Evolutionary conservation across 1,284 basidiomycete genomes (phyloP).

Genomic region (Marasmius tenuissimus): DNA sequence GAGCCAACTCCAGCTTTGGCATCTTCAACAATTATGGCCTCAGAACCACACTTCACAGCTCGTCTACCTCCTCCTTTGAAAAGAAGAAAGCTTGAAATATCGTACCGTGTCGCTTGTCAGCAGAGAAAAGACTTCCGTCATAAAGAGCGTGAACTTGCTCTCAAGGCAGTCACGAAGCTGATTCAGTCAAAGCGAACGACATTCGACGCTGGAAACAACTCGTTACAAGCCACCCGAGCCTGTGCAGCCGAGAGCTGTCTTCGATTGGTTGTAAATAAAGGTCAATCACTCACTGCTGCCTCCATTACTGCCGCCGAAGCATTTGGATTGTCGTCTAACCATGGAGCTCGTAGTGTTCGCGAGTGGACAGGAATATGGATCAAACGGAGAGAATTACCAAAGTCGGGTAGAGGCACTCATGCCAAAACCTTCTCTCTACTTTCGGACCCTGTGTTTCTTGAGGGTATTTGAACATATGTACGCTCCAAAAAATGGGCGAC

Average conservation of each 20-base stretch:
- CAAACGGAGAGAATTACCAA: constrained; percentile 22
- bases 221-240: constrained; percentile 27
- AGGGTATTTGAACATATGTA: constrained; percentile 23
- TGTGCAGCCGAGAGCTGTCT: constrained; percentile 27
- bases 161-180: constrained; percentile 15
- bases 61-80: constrained; percentile 10
- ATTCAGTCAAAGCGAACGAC: constrained; percentile 16
- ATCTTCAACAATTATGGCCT: not conserved
- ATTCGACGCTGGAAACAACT: constrained; percentile 15
- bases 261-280: constrained; percentile 26
- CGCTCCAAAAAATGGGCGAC: constrained; percentile 32
- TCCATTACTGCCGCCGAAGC: constrained; percentile 28
- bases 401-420: constrained; percentile 28
- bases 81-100: constrained; percentile 15
- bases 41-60: not conserved
- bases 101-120: not conserved
- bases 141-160: constrained; percentile 3
- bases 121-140: not conserved
- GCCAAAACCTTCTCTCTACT: constrained; percentile 30
- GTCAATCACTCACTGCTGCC: constrained; percentile 21
- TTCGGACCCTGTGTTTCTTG: constrained; percentile 21
- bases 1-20: not conserved
- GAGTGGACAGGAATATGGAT: constrained; percentile 30
- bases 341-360: constrained; percentile 23
- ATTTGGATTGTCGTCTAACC: constrained; percentile 25